Conservation (phyloP, 2,329 filamentous ascomycete species). For the Graphilbum sp. region DNA sequence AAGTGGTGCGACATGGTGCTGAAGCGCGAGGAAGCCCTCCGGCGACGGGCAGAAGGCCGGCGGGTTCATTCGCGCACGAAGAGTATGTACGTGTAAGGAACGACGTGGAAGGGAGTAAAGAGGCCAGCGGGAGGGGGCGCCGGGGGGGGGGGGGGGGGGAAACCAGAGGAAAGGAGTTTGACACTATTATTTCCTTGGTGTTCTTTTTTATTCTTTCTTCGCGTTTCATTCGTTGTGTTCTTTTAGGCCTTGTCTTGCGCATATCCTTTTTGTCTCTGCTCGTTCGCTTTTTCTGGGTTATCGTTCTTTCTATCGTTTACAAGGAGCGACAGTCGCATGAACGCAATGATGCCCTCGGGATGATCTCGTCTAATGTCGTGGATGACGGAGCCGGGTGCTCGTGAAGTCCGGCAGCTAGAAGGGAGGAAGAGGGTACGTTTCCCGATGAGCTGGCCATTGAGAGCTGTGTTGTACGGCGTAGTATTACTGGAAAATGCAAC, state of each 20-base stretch:
- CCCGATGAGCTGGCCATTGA: no score
- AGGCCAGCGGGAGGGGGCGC: no score
- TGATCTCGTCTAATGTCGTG: constrained; percentile 3
- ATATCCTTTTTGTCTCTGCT: no score
- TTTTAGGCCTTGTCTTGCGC: no score
- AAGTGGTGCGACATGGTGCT: constrained; percentile 55
- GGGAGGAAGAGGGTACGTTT: not conserved
- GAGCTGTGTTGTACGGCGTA: no score
- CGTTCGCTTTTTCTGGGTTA: constrained; percentile 9
- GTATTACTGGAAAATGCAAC: constrained; percentile 5
- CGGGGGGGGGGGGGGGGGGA: no score
- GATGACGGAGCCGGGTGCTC: constrained; percentile 7
- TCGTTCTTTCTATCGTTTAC: constrained; percentile 9
- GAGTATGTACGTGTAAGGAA: constrained; percentile 34
- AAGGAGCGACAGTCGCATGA: constrained; percentile 3
- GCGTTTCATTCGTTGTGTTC: no score
- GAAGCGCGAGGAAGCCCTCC: constrained; percentile 44
- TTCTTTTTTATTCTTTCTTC: no score
- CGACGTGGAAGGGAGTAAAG: constrained; percentile 4
- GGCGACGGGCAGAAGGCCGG: constrained; percentile 33
- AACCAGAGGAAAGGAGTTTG: no score
- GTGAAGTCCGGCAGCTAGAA: constrained; percentile 1
- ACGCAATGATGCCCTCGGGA: not conserved
- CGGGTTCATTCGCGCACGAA: constrained; percentile 40
- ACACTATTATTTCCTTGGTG: constrained; percentile 1